Percentiles rank a stretch among this genome's conserved stretches.
Conservation (phyloP, 306 rosid species). For the Cyclanthera cordifolia region DNA sequence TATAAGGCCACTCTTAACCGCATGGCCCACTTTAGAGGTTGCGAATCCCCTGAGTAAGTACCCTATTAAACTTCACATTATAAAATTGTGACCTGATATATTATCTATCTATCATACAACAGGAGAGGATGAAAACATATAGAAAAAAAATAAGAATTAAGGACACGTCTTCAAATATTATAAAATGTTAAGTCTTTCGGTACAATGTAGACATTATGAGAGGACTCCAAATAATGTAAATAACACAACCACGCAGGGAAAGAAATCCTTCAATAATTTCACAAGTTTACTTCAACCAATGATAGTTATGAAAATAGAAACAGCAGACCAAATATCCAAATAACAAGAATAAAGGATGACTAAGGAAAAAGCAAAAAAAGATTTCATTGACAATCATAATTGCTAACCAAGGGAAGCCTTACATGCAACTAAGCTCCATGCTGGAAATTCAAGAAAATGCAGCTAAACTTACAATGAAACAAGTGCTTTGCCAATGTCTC, state of each 20-base stretch:
- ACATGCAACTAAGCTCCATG: background rate
- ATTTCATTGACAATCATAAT: background rate
- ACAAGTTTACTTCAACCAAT: constrained; percentile 1
- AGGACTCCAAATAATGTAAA: background rate
- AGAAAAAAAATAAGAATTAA: background rate
- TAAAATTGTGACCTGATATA: background rate
- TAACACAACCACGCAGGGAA: background rate
- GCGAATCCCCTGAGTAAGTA: constrained; percentile 68
- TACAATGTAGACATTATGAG: background rate
- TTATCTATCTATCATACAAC: background rate
- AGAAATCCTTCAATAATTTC: background rate
- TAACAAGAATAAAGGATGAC: background rate
- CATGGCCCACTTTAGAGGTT: constrained; percentile 97
- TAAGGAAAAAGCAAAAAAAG: background rate
- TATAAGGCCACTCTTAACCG: constrained; percentile 82
- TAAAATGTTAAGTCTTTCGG: background rate
- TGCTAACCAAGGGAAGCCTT: background rate
- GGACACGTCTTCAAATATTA: background rate
- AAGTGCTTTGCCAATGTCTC: constrained; percentile 93
- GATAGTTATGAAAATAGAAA: background rate
- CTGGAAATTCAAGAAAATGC: background rate
- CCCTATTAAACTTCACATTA: constrained; percentile 15
- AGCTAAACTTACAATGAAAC: constrained; percentile 68
- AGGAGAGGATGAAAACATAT: background rate
- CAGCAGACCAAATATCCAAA: background rate